A percentile compares a stretch with the other conserved stretches of the same genome.
These are phyloP conservation scores for Apiotrichum siamense DNA, from an alignment of 1,284 basidiomycete genomes.

Conservation along the genomic window DNA sequence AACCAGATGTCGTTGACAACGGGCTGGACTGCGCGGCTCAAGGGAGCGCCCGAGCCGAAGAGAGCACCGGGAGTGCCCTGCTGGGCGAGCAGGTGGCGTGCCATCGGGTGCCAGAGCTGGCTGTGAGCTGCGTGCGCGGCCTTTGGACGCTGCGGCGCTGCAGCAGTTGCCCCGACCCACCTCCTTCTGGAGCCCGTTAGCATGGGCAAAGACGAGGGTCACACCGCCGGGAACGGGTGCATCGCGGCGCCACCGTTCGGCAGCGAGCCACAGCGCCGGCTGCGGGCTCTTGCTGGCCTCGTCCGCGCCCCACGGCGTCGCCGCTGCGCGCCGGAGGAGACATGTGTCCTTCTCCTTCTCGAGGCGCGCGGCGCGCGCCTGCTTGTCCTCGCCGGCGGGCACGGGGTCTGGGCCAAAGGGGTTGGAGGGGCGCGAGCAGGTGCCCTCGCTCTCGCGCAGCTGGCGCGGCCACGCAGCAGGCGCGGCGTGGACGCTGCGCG, in stretches of 20 bases:
- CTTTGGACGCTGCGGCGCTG: too few relatives aligned
- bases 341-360: constrained; percentile 12
- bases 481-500: constrained; percentile 59
- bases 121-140: too few relatives aligned
- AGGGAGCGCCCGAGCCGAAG: constrained; percentile 1
- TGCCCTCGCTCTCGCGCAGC: constrained; percentile 26
- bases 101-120: constrained; percentile 57
- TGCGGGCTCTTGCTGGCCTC: constrained; percentile 26
- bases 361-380: constrained; percentile 35
- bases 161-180: constrained; percentile 43
- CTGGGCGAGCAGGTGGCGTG: constrained; percentile 49
- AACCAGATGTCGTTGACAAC: constrained; percentile 70
- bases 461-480: constrained; percentile 5
- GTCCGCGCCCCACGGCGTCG: constrained; percentile 4
- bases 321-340: constrained; percentile 4
- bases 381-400: constrained; percentile 11
- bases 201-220: constrained; percentile 68
- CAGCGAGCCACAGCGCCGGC: constrained; percentile 39
- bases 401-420: constrained; percentile 12
- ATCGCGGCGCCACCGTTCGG: constrained; percentile 17
- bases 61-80: background rate
- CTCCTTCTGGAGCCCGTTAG: constrained; percentile 79
- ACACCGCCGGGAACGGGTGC: constrained; percentile 45
- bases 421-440: constrained; percentile 17
- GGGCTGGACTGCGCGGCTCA: background rate